Evolutionary conservation across 495 filamentous ascomycete species (phyloP), one percentile per base, ranked within the genome.

Genomic region (Glarea lozoyensis): DNA sequence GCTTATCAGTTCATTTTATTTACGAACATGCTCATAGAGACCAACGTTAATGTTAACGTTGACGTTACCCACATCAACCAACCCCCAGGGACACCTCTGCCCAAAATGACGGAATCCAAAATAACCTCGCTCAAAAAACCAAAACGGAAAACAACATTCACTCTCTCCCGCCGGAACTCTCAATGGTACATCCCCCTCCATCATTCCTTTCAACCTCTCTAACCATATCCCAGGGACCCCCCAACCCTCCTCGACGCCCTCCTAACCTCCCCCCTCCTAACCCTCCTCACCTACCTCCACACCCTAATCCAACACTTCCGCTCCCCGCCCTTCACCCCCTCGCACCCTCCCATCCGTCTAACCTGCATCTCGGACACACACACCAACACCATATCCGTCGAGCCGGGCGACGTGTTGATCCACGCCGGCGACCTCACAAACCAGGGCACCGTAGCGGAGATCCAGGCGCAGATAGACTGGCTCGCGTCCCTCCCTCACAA

Each of bases 341-440:
- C 67, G 34, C 59, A 61, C 11, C 66, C 59, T 0, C 68, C 75
- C 0, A 81, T 94, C 51, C 74, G 80, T 24, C 72, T 97, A 24
- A 82, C 96, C 37, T 94, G 84, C 56, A 79, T 97, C 27, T 92
- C 87, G 1, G 90, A 97, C 60, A 95, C 90, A 6, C 90, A 97
- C 57, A 50, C 46, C 15, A 65, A 77, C 58, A 76, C 76, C 19
- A 57, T 74, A 18, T 38, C 53, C 0, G 61, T 94, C 0, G 86
- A 88, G 0, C 61, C 75, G 17, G 90, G 88, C 16, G 92, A 96
- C 50, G 64, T 96, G 19, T 68, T 97, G 6, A 84, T 97, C 36
- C 90, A 95, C 54, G 85, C 86, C 9, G 90, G 90, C 7, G 90
- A 97, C 59, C 62, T 96, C 45, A 76, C 77, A 37, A 82, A 85